These are phyloP conservation scores for Capsella rubella DNA, from an alignment of 441 rosid genomes.

Conservation along the genomic window DNA sequence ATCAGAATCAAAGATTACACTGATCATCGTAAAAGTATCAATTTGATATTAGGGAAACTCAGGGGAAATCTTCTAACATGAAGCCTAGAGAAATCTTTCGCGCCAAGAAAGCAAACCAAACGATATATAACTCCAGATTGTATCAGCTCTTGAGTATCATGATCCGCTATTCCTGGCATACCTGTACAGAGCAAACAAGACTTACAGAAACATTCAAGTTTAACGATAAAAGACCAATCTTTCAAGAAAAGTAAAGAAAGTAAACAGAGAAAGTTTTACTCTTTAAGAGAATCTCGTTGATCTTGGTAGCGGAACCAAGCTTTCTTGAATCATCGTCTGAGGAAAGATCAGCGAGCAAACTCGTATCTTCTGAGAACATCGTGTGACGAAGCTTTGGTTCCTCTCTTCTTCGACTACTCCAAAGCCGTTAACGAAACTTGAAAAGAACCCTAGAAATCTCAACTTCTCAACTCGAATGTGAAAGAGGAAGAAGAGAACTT, in stretches of 20 bases:
- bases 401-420: conserved; percentile 33
- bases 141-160: conserved; percentile 53
- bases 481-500: background rate
- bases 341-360: conserved; percentile 58
- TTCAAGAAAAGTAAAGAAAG: background rate
- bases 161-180: conserved; percentile 48
- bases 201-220: background rate
- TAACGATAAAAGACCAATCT: background rate
- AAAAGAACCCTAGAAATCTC: background rate
- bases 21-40: background rate
- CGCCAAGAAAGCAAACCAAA: conserved; percentile 77
- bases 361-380: conserved; percentile 64
- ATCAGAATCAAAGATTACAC: conserved; percentile 9
- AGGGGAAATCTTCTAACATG: conserved; percentile 52
- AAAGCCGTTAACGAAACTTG: background rate
- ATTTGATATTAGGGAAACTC: background rate
- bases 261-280: background rate
- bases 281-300: conserved; percentile 68
- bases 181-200: conserved; percentile 43
- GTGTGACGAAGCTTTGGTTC: conserved; percentile 53
- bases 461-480: background rate
- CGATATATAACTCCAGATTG: conserved; percentile 59
- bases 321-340: conserved; percentile 61
- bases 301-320: conserved; percentile 72
- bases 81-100: conserved; percentile 74